Conservation (phyloP, 345 rosid genomes). For the Turritis glabra region DNA sequence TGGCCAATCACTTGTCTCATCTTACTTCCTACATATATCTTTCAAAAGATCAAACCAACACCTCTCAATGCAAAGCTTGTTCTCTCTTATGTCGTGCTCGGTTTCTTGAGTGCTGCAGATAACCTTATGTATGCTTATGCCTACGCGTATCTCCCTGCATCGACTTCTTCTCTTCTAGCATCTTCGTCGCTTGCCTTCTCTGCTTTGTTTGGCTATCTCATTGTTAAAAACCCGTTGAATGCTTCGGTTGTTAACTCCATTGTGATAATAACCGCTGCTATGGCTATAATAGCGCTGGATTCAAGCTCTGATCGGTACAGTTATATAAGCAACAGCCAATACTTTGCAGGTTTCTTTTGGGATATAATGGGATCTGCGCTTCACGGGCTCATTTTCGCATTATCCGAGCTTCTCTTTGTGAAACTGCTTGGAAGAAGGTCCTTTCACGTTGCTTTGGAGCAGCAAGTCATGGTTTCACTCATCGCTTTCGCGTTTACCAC, state of each 20-base stretch:
- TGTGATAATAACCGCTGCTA: constrained; percentile 68
- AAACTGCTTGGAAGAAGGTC: constrained; percentile 72
- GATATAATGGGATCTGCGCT: constrained; percentile 82
- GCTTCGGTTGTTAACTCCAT: constrained; percentile 63
- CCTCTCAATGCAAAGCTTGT: constrained; percentile 54
- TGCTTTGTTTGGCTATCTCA: constrained; percentile 60
- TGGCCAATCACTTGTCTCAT: constrained; percentile 76
- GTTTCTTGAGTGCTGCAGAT: constrained; percentile 75
- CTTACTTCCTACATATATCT: constrained; percentile 54
- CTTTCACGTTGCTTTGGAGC: constrained; percentile 85
- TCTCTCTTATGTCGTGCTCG: constrained; percentile 57
- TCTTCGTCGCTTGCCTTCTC: constrained; percentile 79
- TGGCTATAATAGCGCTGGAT: constrained; percentile 72
- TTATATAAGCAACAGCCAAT: constrained; percentile 51
- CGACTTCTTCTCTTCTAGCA: constrained; percentile 82
- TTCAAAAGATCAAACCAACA: constrained; percentile 54
- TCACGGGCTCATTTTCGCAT: constrained; percentile 84
- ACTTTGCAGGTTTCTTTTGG: constrained; percentile 74
- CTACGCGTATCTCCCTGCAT: constrained; percentile 85
- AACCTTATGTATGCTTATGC: constrained; percentile 90
- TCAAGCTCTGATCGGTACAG: constrained; percentile 70
- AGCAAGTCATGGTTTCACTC: constrained; percentile 78
- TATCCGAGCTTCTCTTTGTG: constrained; percentile 71
- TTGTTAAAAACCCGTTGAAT: constrained; percentile 72
- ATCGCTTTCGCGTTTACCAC: constrained; percentile 69